phyloP scores from a whole-genome alignment of 225 moss, liverwort and hornwort genomes.

The Bryum argenteum region DNA sequence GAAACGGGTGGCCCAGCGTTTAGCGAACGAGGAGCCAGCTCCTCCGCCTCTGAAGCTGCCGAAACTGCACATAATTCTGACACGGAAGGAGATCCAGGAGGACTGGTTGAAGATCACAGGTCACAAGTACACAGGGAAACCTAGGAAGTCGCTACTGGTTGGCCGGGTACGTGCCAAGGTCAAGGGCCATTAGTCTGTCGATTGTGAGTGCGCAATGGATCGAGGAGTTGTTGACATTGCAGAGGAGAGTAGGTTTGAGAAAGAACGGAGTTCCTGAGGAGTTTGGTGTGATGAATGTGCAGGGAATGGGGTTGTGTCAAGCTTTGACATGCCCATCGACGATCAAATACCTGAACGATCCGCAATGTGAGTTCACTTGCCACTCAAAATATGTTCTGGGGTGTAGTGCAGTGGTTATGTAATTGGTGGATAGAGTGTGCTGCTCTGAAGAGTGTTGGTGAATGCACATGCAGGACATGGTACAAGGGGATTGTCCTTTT shows the following conservation, averaged over 20 bases:
- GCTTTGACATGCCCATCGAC: conserved; percentile 95
- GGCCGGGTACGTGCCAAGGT: conserved; percentile 62
- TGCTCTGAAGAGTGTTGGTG: not conserved
- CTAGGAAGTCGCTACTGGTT: conserved; percentile 90
- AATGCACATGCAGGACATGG: conserved; percentile 18
- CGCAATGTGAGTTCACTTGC: conserved; percentile 69
- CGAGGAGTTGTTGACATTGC: not conserved
- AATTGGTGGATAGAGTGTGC: not conserved
- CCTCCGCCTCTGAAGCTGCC: conserved; percentile 98
- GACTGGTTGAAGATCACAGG: conserved; percentile 99
- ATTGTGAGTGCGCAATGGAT: not conserved
- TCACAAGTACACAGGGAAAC: conserved; percentile 91
- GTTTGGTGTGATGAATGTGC: conserved; percentile 26
- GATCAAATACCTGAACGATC: conserved; percentile 96
- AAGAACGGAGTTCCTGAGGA: conserved; percentile 18
- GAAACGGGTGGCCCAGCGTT: conserved; percentile 89
- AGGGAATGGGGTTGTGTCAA: conserved; percentile 95
- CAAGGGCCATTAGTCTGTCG: not conserved
- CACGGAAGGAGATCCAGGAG: conserved; percentile 97
- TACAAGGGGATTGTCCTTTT: not conserved
- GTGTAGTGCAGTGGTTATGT: not conserved
- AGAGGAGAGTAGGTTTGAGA: not conserved
- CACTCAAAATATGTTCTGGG: not conserved
- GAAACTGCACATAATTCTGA: conserved; percentile 81
- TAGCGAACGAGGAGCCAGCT: conserved; percentile 96